Evolutionary conservation across 352 stramenopile species (phyloP).

Genomic region (Globisporangium paddicum): DNA sequence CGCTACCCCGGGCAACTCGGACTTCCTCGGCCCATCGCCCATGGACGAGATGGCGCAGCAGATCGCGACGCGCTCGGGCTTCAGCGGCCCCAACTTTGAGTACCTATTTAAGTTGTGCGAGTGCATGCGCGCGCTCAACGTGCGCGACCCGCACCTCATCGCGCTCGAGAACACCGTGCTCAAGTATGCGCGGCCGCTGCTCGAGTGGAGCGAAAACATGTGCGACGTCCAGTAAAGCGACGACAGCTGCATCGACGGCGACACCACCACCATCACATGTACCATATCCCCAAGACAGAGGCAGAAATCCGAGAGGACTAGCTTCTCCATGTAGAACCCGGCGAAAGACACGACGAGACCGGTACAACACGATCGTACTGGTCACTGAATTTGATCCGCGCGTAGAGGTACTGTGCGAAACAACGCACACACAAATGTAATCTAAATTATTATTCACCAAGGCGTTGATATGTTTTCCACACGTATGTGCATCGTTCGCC

Average conservation of each 20-base stretch:
- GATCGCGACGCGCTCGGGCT: slow-evolving; percentile 66
- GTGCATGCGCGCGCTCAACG: slow-evolving; percentile 72
- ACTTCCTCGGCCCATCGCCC: slow-evolving; percentile 72
- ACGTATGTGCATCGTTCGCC: background rate
- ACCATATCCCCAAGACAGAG: background rate
- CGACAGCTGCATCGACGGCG: too few species aligned
- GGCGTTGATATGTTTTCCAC: too few species aligned
- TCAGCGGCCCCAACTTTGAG: slow-evolving; percentile 82
- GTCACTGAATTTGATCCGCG: slow-evolving; percentile 6
- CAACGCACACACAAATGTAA: too few species aligned
- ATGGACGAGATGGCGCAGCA: slow-evolving; percentile 76
- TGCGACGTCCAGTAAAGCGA: slow-evolving; percentile 5
- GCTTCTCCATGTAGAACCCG: slow-evolving; percentile 3
- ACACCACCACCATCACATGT: background rate
- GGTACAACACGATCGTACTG: background rate
- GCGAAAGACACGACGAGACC: background rate
- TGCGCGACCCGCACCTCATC: slow-evolving; percentile 71
- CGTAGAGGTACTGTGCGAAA: background rate
- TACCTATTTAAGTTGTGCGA: slow-evolving; percentile 82
- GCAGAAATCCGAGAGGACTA: background rate
- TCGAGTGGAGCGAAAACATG: slow-evolving; percentile 4
- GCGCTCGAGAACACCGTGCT: slow-evolving; percentile 69
- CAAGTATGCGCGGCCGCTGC: slow-evolving; percentile 21
- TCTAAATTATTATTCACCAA: too few species aligned
- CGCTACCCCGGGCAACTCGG: slow-evolving; percentile 70